Base-by-base conservation (phyloP, 768 basidiomycete genomes). In the Tylopilus vinaceipallidus region DNA sequence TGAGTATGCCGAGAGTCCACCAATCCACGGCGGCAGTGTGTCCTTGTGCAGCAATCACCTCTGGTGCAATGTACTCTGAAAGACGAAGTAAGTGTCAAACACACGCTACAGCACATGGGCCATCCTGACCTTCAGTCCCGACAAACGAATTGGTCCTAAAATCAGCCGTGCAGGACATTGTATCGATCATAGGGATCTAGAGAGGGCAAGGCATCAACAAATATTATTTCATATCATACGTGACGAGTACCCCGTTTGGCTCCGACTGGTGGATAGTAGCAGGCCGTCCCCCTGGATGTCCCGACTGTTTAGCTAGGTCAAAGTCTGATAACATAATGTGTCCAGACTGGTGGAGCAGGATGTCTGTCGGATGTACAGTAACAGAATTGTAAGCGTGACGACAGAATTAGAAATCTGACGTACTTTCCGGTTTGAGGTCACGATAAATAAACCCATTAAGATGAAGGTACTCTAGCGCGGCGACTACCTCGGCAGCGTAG, bases 241-340 rank as follows among this genome's bases (percentile, higher is more conserved):
- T 50, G 50, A 58, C 30, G 22, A 86, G 70, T 71, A 93, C 92
- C 67, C 95, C 95, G 67, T 92, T 94, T 27, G 86, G 81, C 60
- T 86, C 93, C 57, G 83, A 87, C 66, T 80, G 81, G 60, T 89
- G 90, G 50, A 98, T 88, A 64, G 84, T 88, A 6, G 87, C 90
- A 23, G 95, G 94, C 61, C 89, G 80, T 45, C 88, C 87, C 22
- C 87, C 90, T 20, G 83, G 84, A 57, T 90, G 91, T 46, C 79
- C 86, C 33, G 91, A 92, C 66, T 95, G 94, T 68, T 98, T 99
- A 17, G 95, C 95, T 29, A 99, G 80, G 73, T 99, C 97, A 71
- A 99, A 99, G 71, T 99, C 97, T 39, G 97, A 98, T 61, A 99
- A 73, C 95, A 98, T 98, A 62, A 99, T 98, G 71, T 99, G 97